A percentile compares a stretch with the other conserved stretches of the same genome.
These are phyloP conservation scores for Tylopilus intermedius DNA, from an alignment of 768 basidiomycete species.

Conservation along the genomic window DNA sequence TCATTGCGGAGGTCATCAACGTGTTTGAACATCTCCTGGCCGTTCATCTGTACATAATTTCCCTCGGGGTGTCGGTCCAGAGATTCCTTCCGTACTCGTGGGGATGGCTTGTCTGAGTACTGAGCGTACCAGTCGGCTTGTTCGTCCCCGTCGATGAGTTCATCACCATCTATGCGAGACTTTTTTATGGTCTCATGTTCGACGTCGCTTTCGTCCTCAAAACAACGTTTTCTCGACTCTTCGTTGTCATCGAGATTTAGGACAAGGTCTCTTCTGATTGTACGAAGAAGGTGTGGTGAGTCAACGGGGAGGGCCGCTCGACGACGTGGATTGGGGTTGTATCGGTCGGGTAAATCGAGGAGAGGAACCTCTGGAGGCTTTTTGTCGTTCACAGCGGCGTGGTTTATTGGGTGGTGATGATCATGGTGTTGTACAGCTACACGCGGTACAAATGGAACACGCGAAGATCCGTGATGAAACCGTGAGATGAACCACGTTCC, in stretches of 20 bases:
- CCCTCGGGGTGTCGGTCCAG: slow-evolving; percentile 41
- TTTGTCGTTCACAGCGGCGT: slow-evolving; percentile 10
- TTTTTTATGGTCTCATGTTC: slow-evolving; percentile 46
- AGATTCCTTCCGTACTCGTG: slow-evolving; percentile 49
- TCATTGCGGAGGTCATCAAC: slow-evolving; percentile 45
- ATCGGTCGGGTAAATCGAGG: slow-evolving; percentile 34
- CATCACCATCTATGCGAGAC: slow-evolving; percentile 47
- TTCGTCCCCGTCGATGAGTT: slow-evolving; percentile 45
- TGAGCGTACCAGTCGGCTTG: slow-evolving; percentile 40
- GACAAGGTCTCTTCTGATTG: slow-evolving; percentile 30
- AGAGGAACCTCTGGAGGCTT: slow-evolving; percentile 17
- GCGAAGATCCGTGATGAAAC: slow-evolving; percentile 24
- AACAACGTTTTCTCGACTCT: slow-evolving; percentile 40
- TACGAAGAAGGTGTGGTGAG: slow-evolving; percentile 24
- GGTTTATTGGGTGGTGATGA: slow-evolving; percentile 18
- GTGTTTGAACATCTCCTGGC: slow-evolving; percentile 40
- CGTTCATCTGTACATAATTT: slow-evolving; percentile 33
- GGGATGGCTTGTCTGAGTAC: slow-evolving; percentile 16
- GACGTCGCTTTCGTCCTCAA: slow-evolving; percentile 41
- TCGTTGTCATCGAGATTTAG: slow-evolving; percentile 19
- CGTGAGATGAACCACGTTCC: slow-evolving; percentile 22
- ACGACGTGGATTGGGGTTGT: slow-evolving; percentile 30
- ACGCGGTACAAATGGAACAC: slow-evolving; percentile 17
- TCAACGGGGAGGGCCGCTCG: slow-evolving; percentile 10
- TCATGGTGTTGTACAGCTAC: slow-evolving; percentile 18